Conservation (phyloP, 1,139 yeast species). For the Candida albicans region DNA sequence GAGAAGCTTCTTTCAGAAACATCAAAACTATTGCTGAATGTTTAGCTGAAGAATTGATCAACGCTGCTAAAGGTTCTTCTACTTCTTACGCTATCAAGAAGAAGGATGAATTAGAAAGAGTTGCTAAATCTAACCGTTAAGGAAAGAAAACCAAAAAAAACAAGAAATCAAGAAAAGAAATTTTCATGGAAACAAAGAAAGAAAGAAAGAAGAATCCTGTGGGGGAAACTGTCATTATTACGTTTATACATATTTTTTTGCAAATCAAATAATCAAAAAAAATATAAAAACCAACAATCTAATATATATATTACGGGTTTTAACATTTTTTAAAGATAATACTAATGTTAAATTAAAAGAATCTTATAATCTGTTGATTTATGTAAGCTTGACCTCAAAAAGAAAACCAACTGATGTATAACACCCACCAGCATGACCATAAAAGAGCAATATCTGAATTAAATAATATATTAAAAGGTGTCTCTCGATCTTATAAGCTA, state of each 20-base stretch:
- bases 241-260: conserved; percentile 6
- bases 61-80: conserved; percentile 99
- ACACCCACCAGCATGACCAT: too few species aligned
- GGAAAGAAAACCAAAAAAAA: conserved; percentile 11
- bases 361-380: too few species aligned
- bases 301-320: conserved; percentile 10
- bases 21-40: conserved; percentile 99
- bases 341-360: too few species aligned
- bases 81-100: conserved; percentile 99
- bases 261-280: not conserved
- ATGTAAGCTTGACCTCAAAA: conserved; percentile 5
- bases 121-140: conserved; percentile 99
- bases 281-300: conserved; percentile 2
- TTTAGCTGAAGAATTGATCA: conserved; percentile 99
- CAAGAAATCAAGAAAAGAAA: conserved; percentile 2
- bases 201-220: conserved; percentile 3
- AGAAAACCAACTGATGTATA: not conserved
- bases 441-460: too few species aligned
- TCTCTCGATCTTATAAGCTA: not conserved
- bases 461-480: not conserved
- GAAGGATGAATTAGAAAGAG: conserved; percentile 99
- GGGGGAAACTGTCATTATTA: conserved; percentile 5
- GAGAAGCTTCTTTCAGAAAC: conserved; percentile 99
- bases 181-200: too few species aligned
- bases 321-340: not conserved